Conservation (phyloP, 805 yeast genomes). For the Phaffomyces antillensis region DNA sequence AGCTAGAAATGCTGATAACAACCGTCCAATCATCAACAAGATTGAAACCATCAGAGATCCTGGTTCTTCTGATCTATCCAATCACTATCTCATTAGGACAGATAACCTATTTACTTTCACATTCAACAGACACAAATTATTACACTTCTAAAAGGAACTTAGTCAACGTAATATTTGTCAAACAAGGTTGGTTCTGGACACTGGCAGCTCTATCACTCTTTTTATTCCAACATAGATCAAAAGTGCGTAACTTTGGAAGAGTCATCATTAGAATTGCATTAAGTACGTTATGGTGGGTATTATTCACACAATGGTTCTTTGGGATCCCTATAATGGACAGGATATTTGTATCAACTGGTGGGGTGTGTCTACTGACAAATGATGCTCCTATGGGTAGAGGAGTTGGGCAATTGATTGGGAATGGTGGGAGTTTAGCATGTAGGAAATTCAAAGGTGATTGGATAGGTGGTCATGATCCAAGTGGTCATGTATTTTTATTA, state of each 20-base stretch:
- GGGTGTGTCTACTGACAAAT: slow-evolving; percentile 42
- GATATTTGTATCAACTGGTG: slow-evolving; percentile 76
- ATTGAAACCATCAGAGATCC: slow-evolving; percentile 9
- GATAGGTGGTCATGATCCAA: slow-evolving; percentile 92
- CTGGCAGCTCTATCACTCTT: slow-evolving; percentile 32
- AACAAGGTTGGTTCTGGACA: slow-evolving; percentile 94
- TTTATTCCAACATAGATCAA: slow-evolving; percentile 11
- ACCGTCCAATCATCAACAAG: slow-evolving; percentile 1
- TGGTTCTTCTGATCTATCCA: slow-evolving; percentile 27
- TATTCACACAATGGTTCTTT: slow-evolving; percentile 80
- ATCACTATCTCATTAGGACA: slow-evolving; percentile 45
- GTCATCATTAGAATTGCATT: slow-evolving; percentile 8
- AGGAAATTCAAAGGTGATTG: slow-evolving; percentile 58
- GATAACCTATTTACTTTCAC: slow-evolving; percentile 29
- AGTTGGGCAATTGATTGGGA: slow-evolving; percentile 49
- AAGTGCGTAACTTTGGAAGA: slow-evolving; percentile 4
- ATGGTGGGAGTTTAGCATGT: slow-evolving; percentile 28
- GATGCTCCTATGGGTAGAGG: slow-evolving; percentile 66
- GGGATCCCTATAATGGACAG: slow-evolving; percentile 88
- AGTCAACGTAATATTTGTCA: slow-evolving; percentile 70
- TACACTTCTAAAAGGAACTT: slow-evolving; percentile 57
- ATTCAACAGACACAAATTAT: slow-evolving; percentile 9
- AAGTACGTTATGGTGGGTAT: slow-evolving; percentile 69
- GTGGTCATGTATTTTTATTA: slow-evolving; percentile 84
- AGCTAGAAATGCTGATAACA: not conserved